Evolutionary conservation across 2,329 filamentous ascomycete species (phyloP).

Genomic region (Sporothrix brasiliensis): DNA sequence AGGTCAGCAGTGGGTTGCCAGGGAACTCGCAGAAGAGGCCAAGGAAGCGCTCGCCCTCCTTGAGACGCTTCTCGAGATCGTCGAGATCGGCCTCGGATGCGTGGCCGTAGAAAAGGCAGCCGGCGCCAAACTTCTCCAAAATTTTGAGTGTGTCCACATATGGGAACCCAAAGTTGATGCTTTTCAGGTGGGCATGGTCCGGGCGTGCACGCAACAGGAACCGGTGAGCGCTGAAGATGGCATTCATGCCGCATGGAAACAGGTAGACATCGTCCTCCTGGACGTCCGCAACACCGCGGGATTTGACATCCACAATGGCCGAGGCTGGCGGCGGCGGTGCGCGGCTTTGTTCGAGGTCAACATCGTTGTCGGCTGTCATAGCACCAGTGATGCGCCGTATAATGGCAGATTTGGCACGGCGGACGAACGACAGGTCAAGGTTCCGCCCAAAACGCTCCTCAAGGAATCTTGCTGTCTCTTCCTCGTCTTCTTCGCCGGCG

Average conservation of each 20-base stretch:
- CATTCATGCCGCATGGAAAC: slow-evolving; percentile 89
- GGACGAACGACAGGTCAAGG: slow-evolving; percentile 75
- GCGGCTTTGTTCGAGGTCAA: slow-evolving; percentile 47
- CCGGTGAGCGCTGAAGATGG: slow-evolving; percentile 87
- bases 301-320: slow-evolving; percentile 48
- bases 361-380: slow-evolving; percentile 70
- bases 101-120: slow-evolving; percentile 83
- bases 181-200: slow-evolving; percentile 61
- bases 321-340: neutral
- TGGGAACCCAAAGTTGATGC: slow-evolving; percentile 93
- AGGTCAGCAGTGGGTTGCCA: slow-evolving; percentile 83
- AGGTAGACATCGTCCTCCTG: slow-evolving; percentile 87
- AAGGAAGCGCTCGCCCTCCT: slow-evolving; percentile 73
- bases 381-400: slow-evolving; percentile 85
- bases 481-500: slow-evolving; percentile 38
- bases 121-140: slow-evolving; percentile 89
- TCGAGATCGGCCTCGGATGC: slow-evolving; percentile 78
- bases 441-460: slow-evolving; percentile 95
- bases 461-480: slow-evolving; percentile 78
- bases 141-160: slow-evolving; percentile 98
- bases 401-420: slow-evolving; percentile 83
- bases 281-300: slow-evolving; percentile 64
- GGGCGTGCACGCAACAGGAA: slow-evolving; percentile 64
- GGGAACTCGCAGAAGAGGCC: slow-evolving; percentile 94
- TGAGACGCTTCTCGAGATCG: slow-evolving; percentile 73